A percentile compares a stretch with the other conserved stretches of the same genome.
These are phyloP conservation scores for Paraconiothyrium brasiliense DNA, from an alignment of 2,329 filamentous ascomycete species.

Conservation along the genomic window DNA sequence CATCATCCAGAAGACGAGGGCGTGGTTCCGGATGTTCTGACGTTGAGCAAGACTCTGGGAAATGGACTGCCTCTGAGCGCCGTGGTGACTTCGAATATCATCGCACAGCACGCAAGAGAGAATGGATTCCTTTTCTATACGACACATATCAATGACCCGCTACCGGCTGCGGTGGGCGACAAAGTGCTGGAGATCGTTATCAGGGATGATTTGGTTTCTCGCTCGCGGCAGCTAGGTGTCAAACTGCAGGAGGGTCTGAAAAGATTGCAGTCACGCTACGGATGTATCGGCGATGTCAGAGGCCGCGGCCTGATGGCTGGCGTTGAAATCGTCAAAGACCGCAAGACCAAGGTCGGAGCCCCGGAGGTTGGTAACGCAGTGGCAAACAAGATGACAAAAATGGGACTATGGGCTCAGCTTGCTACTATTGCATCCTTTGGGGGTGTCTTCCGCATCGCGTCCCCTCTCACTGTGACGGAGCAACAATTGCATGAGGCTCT, in stretches of 20 bases:
- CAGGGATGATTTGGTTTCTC: slow-evolving; percentile 62
- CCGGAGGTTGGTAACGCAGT: slow-evolving; percentile 60
- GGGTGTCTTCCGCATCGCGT: slow-evolving; percentile 68
- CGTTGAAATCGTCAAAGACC: slow-evolving; percentile 65
- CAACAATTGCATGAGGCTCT: slow-evolving; percentile 23
- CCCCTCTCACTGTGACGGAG: slow-evolving; percentile 65
- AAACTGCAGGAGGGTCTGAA: slow-evolving; percentile 60
- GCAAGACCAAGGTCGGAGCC: slow-evolving; percentile 58
- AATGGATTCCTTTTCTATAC: slow-evolving; percentile 67
- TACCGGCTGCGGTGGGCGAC: slow-evolving; percentile 67
- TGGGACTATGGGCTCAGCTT: slow-evolving; percentile 67
- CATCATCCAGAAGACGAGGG: slow-evolving; percentile 54
- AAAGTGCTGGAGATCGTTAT: slow-evolving; percentile 71
- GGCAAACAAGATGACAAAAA: slow-evolving; percentile 58
- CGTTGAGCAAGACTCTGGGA: slow-evolving; percentile 69
- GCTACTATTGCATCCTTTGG: slow-evolving; percentile 60
- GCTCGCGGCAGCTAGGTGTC: slow-evolving; percentile 56
- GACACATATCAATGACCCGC: slow-evolving; percentile 70
- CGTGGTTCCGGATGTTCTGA: slow-evolving; percentile 63
- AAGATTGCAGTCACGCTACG: slow-evolving; percentile 60
- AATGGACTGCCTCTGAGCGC: slow-evolving; percentile 68
- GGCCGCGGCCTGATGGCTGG: slow-evolving; percentile 68
- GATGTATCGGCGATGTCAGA: slow-evolving; percentile 69
- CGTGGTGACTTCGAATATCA: slow-evolving; percentile 64
- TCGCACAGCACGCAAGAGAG: slow-evolving; percentile 60